Conservation (phyloP, 805 yeast genomes). For the Suhomyces pyralidae region DNA sequence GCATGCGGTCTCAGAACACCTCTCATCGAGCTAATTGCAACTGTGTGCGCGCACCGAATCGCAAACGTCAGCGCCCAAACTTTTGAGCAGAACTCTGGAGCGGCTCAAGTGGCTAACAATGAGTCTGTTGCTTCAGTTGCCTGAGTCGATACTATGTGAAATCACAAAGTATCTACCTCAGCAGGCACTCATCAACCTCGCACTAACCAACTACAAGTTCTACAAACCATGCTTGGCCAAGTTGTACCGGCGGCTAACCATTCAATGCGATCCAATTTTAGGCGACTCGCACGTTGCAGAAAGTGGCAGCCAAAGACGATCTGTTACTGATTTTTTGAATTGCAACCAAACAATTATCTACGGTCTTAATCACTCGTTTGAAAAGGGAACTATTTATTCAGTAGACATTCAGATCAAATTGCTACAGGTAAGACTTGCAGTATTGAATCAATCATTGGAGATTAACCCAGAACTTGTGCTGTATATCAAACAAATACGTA, state of each 20-base stretch:
- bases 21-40: neutral
- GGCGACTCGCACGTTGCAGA: conserved; percentile 1
- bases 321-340: conserved; percentile 21
- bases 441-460: conserved; percentile 35
- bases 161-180: conserved; percentile 24
- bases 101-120: neutral
- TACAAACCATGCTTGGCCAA: conserved; percentile 31
- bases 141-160: conserved; percentile 4
- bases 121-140: conserved; percentile 8
- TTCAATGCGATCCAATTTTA: conserved; percentile 20
- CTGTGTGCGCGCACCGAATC: neutral
- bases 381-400: conserved; percentile 8
- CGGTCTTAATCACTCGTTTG: conserved; percentile 17
- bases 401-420: conserved; percentile 20
- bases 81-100: neutral
- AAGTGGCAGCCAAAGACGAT: conserved; percentile 1
- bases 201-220: conserved; percentile 33
- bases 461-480: conserved; percentile 32
- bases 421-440: conserved; percentile 37
- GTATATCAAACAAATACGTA: conserved; percentile 30
- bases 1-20: neutral
- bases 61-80: neutral
- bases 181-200: conserved; percentile 28
- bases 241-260: conserved; percentile 24
- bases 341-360: conserved; percentile 21